Conservation (phyloP, 768 basidiomycete genomes). For the Austroboletus eburneus region DNA sequence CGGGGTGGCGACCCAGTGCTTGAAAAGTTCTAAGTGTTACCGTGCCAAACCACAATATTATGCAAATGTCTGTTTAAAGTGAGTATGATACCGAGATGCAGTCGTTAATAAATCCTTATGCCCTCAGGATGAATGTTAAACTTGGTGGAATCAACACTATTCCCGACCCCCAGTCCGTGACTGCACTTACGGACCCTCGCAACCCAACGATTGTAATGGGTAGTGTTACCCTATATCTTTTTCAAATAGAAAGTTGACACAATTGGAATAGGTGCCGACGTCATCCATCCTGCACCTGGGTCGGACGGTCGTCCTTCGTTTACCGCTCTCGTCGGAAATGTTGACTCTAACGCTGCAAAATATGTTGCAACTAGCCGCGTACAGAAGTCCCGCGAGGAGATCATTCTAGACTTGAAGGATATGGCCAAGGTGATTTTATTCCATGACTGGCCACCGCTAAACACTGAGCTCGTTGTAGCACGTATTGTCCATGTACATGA, state of each 20-base stretch:
- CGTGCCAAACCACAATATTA: constrained; percentile 73
- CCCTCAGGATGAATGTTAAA: constrained; percentile 66
- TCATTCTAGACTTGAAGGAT: constrained; percentile 63
- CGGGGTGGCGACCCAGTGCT: constrained; percentile 77
- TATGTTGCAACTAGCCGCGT: constrained; percentile 61
- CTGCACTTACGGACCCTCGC: constrained; percentile 60
- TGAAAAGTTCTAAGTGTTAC: constrained; percentile 63
- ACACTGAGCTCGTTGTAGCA: constrained; percentile 35
- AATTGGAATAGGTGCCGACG: constrained; percentile 59
- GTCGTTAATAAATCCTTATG: neutral
- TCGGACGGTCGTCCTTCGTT: constrained; percentile 78
- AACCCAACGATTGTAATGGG: constrained; percentile 82
- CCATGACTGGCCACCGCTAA: neutral
- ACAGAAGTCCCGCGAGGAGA: constrained; percentile 67
- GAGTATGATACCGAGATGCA: constrained; percentile 21
- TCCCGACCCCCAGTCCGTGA: constrained; percentile 64
- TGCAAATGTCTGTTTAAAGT: constrained; percentile 81
- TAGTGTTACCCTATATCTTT: constrained; percentile 17
- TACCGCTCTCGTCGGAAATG: constrained; percentile 74
- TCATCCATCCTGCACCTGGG: constrained; percentile 80
- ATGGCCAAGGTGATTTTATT: constrained; percentile 53
- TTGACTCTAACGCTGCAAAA: constrained; percentile 73
- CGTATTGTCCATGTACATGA: constrained; percentile 53
- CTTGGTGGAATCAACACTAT: constrained; percentile 80
- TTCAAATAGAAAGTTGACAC: constrained; percentile 1